Base-by-base conservation (phyloP, 192 early-diverging fungal species). In the Pilobolus umbonatus region DNA sequence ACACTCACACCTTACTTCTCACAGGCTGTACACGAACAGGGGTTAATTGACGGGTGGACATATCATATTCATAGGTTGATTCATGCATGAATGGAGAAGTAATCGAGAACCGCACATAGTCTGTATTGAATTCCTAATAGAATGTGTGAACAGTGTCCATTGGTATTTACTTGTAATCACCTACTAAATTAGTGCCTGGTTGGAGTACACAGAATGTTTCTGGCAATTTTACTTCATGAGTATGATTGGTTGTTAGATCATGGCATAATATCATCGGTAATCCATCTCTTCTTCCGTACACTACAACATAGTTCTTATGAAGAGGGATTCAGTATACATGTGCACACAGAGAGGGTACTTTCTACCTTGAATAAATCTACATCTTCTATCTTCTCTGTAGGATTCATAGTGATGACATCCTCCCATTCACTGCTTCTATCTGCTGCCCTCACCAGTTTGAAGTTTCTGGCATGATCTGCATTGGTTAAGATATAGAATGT, bases 341-440 rank as follows among this genome's bases (percentile, higher is more conserved):
- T 38, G 10, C 29, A 24, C 52, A 38, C 19, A 48, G 15, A 8
- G 4, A 19, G 17, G 53, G 6, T n/a, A 3, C 17, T 47, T 9
- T 34, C 57, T 71, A 80, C 76, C 48, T 76, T 71, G 49, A 90
- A 88, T 28, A 90, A 74, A 56, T 90, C 88, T 1, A 90, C 83
- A 52, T 88, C 88, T 51, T 90, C 85, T 34, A 90, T 87, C 22
- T 75, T 79, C 55, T 88, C 85, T 12, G 73, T 78, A 1, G 74
- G 64, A 39, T 75, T 74, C 28, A 86, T 69, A 1, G 64, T 63
- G 61, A 88, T 72, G 32, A 87, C 46, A 32, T 85, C 80, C 5
- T 63, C 67, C 88, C 88, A 90, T 19, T 75, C 36, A 4, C 64
- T 60, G 14, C 58, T 44, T 4, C 47, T 58, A 1, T 77, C 75